Conservation (phyloP, 2,329 filamentous ascomycete species). For the Fusarium verrucosum region DNA sequence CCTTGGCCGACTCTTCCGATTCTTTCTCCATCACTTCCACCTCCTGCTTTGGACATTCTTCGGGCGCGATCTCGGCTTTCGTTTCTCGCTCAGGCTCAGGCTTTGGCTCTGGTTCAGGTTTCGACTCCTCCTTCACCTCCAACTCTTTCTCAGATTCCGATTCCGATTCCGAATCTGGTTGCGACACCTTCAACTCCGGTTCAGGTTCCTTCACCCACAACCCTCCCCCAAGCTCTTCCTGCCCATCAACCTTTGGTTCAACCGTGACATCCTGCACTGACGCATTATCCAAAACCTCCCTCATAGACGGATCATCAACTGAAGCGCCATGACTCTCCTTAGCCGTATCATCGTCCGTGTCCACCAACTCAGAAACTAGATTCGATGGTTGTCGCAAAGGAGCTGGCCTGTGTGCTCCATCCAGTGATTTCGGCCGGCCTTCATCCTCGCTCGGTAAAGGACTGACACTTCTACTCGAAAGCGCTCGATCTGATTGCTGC, state of each 20-base stretch:
- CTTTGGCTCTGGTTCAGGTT: not conserved
- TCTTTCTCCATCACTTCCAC: not conserved
- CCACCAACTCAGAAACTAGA: slow-evolving; percentile 62
- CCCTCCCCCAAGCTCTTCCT: not conserved
- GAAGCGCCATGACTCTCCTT: slow-evolving; percentile 38
- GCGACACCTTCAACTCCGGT: not conserved
- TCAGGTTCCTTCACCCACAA: not conserved
- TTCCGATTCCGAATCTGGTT: not conserved
- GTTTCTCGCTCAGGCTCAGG: not conserved
- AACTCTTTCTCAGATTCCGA: not conserved
- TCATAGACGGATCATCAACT: slow-evolving; percentile 34
- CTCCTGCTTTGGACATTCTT: slow-evolving; percentile 3
- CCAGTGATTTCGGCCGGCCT: slow-evolving; percentile 32
- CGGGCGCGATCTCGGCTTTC: not conserved
- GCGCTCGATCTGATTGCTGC: slow-evolving; percentile 15
- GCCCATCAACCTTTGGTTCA: not conserved
- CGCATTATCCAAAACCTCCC: slow-evolving; percentile 12
- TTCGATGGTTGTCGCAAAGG: slow-evolving; percentile 46
- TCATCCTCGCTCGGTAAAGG: slow-evolving; percentile 23
- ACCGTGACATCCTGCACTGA: slow-evolving; percentile 1
- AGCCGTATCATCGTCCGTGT: slow-evolving; percentile 59
- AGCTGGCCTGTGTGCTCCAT: slow-evolving; percentile 28
- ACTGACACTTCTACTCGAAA: slow-evolving; percentile 19
- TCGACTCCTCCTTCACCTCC: not conserved
- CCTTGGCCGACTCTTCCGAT: not conserved